Base-by-base conservation (phyloP, 2,329 filamentous ascomycete genomes). In the Aspergillus jensenii region DNA sequence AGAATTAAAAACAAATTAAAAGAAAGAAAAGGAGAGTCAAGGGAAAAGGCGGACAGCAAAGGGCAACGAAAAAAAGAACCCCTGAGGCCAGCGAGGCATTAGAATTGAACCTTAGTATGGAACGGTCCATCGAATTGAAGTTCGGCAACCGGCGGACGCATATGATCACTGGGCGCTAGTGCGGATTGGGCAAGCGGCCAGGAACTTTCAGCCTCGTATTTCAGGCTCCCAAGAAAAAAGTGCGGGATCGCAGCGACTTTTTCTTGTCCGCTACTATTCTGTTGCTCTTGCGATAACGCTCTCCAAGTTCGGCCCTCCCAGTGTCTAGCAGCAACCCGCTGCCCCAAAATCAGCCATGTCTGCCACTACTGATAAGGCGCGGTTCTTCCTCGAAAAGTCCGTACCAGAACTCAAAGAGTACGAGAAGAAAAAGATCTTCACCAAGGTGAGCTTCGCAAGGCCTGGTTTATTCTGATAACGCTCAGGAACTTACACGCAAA, bases 401-500 rank as follows among this genome's bases (percentile, higher is more conserved):
- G 90, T 97, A 44, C 91, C 93, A 15, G 93, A 98, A 75, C 84
- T 99, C 57, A 91, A 92, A 62, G 92, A 96, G 69, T 96, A 91
- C 75, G 90, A 96, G 76, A 86, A 90, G 64, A 97, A 96, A 75
- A 88, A 91, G 67, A 90, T 99, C 66, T 99, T 99, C 78, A 86
- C 84, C 60, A 87, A 89, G 79, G 90, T 90, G 75, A 35, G 76
- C 67, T 50, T 35, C 25, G 19, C 8, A 27, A 39, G 19, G 40
- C 43, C 31, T 41, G 15, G 11, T n/a, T n/a, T 21, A 35, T 47
- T 27, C 39, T 27, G 19, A 17, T 39, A 50, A 44, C 46, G 44
- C 37, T 31, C 45, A 23, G 49, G 50, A 56, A 61, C 52, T 55
- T 31, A 63, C 55, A 57, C 56, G 40, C 45, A 48, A 53, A 48